Evolutionary conservation across 805 yeast species (phyloP).

Genomic region (Lachancea thermotolerans): DNA sequence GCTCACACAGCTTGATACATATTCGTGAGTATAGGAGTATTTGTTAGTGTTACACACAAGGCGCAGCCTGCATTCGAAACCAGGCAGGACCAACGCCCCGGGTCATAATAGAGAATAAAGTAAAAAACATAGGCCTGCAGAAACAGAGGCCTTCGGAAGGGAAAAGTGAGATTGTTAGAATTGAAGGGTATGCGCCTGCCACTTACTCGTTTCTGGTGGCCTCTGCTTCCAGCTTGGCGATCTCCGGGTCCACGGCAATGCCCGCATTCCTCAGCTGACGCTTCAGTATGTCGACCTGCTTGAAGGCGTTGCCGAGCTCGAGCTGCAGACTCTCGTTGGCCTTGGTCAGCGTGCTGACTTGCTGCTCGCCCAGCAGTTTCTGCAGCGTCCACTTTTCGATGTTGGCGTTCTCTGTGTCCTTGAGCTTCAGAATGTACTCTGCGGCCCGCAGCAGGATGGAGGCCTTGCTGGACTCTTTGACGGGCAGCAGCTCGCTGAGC

Average conservation of each 20-base stretch:
- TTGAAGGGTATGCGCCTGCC: not conserved
- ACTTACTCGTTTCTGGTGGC: slow-evolving; percentile 4
- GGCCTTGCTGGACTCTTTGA: slow-evolving; percentile 76
- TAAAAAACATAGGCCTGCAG: not conserved
- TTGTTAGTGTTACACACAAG: no score
- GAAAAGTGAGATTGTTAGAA: not conserved
- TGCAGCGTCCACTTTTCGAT: slow-evolving; percentile 95
- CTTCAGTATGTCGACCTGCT: slow-evolving; percentile 85
- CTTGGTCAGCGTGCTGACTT: slow-evolving; percentile 74
- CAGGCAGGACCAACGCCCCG: not conserved
- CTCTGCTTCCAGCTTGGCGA: slow-evolving; percentile 5
- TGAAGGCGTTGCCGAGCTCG: slow-evolving; percentile 85
- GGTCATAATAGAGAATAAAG: not conserved
- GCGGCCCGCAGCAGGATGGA: slow-evolving; percentile 83
- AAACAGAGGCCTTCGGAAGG: not conserved
- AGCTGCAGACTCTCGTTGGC: slow-evolving; percentile 82
- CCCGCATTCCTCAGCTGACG: slow-evolving; percentile 30
- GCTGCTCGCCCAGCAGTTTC: slow-evolving; percentile 86
- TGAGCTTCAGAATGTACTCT: slow-evolving; percentile 81
- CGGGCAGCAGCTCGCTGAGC: slow-evolving; percentile 70
- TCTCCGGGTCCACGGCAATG: slow-evolving; percentile 8
- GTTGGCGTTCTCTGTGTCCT: slow-evolving; percentile 82
- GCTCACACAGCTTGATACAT: no score
- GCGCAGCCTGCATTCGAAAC: no score
- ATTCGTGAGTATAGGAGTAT: no score